Base-by-base conservation (phyloP, 208 protist genomes). In the Trypanosoma cruzi region DNA sequence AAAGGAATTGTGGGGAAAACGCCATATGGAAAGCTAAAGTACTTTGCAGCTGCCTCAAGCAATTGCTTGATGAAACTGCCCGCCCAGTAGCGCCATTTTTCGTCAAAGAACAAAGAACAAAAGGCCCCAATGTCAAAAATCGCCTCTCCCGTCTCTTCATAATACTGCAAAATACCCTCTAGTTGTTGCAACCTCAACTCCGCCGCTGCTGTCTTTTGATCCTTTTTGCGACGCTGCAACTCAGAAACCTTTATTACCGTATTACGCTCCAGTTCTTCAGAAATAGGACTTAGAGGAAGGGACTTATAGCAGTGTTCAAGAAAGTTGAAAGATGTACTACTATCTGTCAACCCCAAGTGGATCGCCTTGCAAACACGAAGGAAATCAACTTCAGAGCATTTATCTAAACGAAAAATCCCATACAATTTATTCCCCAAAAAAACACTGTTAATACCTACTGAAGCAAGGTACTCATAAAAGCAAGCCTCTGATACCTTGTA, bases 41-140 rank as follows among this genome's bases (percentile, higher is more conserved):
- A 85, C 48, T 76, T 77, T 16, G 68, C 56, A 44, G 68, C 64
- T 29, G 77, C 76, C 46, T 89, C 84, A 44, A 85, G 61, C 34
- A 89, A 71, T 42, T 55, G 77, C 69, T 89, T 89, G 14, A 77
- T 48, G 42, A 89, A 85, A 29, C 70, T 68, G 14, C 65, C 60
- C 32, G 67, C 55, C 59, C 74, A 78, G 22, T 63, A 68, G 52
- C 72, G 46, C 50, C 57, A 61, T 20, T 49, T 53, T 16, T 46
- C 48, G 44, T 69, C 59, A 61, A 85, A 73, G 50, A 85, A 85
- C 10, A 80, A 50, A 28, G 37, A 26, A 32, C 29, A 24, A 65
- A 85, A 85, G 14, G 56, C 62, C 32, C 56, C 44, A 42, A 81
- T 62, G 55, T 63, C 57, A 55, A 85, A 58, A 13, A 24, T 50